phyloP scores from a whole-genome alignment of 2,329 filamentous ascomycete genomes.

The Fusarium metavorans region DNA sequence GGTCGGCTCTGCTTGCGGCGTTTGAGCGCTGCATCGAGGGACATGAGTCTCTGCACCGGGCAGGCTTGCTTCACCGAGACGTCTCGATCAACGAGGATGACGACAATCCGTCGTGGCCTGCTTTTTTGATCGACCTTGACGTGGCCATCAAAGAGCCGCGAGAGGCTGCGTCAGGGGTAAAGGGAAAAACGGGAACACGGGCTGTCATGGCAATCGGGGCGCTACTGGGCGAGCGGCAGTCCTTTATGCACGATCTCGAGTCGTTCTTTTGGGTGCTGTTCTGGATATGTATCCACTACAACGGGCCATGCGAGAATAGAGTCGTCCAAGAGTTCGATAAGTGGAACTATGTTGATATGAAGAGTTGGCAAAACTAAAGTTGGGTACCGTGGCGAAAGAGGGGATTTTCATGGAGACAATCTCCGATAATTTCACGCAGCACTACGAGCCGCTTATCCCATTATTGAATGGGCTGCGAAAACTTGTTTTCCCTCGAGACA shows the following conservation, averaged over 20 bases:
- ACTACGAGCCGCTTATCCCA: too few relatives aligned
- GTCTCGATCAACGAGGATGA: conserved; percentile 59
- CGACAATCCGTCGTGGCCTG: conserved; percentile 51
- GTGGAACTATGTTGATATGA: conserved; percentile 1
- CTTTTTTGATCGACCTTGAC: conserved; percentile 59
- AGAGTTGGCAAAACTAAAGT: too few relatives aligned
- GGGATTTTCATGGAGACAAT: too few relatives aligned
- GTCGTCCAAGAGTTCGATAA: neutral
- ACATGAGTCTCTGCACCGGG: conserved; percentile 1
- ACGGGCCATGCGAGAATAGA: neutral
- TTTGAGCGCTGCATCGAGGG: conserved; percentile 54
- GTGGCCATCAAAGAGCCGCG: conserved; percentile 51
- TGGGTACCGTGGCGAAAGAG: too few relatives aligned
- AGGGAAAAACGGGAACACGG: conserved; percentile 50
- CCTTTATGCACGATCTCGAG: conserved; percentile 15
- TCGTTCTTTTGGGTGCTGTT: conserved; percentile 15
- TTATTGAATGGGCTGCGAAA: too few relatives aligned
- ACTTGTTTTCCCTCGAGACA: too few relatives aligned
- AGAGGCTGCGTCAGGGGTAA: conserved; percentile 50
- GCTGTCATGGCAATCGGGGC: conserved; percentile 48
- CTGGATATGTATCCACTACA: conserved; percentile 7
- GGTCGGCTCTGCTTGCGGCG: conserved; percentile 49
- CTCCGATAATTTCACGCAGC: too few relatives aligned
- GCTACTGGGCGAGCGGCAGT: conserved; percentile 3
- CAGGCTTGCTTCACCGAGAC: conserved; percentile 56